phyloP scores from a whole-genome alignment of 2,329 filamentous ascomycete species.

The Chrysosporium queenslandicum region DNA sequence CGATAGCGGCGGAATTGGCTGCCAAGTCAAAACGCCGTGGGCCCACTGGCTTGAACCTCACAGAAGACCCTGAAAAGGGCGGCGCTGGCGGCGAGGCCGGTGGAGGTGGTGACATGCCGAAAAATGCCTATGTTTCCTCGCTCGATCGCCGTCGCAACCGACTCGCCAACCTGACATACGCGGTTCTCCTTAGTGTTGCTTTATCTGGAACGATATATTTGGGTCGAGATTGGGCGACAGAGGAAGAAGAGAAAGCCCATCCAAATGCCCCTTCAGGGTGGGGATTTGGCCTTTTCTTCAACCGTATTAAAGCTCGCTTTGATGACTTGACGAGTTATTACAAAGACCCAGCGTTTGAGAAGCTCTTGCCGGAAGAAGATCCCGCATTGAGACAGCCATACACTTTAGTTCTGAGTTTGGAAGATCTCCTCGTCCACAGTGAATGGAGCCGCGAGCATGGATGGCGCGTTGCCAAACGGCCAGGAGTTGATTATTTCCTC shows the following conservation, averaged over 20 bases:
- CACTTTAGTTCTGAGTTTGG: slow-evolving; percentile 82
- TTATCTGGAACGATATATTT: slow-evolving; percentile 59
- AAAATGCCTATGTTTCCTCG: slow-evolving; percentile 80
- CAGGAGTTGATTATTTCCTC: slow-evolving; percentile 93
- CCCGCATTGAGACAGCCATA: slow-evolving; percentile 75
- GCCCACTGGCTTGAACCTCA: slow-evolving; percentile 40
- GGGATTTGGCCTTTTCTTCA: slow-evolving; percentile 65
- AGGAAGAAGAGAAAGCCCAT: slow-evolving; percentile 61
- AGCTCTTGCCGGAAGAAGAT: slow-evolving; percentile 66
- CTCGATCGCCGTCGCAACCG: slow-evolving; percentile 70
- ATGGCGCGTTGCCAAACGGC: slow-evolving; percentile 89
- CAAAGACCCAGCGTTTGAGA: slow-evolving; percentile 88
- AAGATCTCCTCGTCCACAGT: slow-evolving; percentile 88
- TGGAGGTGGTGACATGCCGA: slow-evolving; percentile 54
- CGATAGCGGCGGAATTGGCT: slow-evolving; percentile 64
- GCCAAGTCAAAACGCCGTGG: slow-evolving; percentile 30
- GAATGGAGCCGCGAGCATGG: slow-evolving; percentile 91
- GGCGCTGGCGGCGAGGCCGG: slow-evolving; percentile 39
- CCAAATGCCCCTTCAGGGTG: slow-evolving; percentile 70
- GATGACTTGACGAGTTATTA: slow-evolving; percentile 78
- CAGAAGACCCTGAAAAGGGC: slow-evolving; percentile 39
- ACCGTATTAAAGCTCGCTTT: slow-evolving; percentile 64
- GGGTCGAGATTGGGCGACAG: slow-evolving; percentile 73
- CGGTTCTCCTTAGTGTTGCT: slow-evolving; percentile 47
- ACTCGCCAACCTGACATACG: slow-evolving; percentile 66